Conservation (phyloP, 176 grass and related monocot species). For the Echinochloa phyllopogon region DNA sequence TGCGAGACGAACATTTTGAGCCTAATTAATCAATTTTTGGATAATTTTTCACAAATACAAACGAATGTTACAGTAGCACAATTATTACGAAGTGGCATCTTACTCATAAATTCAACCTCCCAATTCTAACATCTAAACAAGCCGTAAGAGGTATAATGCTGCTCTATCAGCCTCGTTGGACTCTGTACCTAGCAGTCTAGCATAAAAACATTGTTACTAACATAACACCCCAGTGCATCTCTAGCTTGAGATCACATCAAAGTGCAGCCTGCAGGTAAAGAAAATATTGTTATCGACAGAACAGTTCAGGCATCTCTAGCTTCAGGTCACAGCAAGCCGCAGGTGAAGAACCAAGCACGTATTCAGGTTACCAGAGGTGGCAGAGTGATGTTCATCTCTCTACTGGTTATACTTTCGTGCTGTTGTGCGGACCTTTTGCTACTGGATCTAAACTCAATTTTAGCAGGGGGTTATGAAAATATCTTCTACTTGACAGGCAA, state of each 20-base stretch:
- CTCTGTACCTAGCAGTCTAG: conserved; percentile 76
- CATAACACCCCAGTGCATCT: conserved; percentile 72
- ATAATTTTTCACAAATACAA: no score
- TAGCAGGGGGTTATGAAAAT: conserved; percentile 60
- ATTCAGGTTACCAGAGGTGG: conserved; percentile 48
- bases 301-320: conserved; percentile 76
- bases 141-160: conserved; percentile 70
- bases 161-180: conserved; percentile 67
- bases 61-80: no score
- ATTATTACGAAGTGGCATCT: no score
- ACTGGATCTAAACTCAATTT: conserved; percentile 55
- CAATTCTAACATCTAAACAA: no score
- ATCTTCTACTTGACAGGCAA: conserved; percentile 29
- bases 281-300: conserved; percentile 64
- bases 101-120: no score
- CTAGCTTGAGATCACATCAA: conserved; percentile 79
- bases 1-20: no score
- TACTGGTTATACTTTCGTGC: conserved; percentile 67
- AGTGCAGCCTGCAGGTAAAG: conserved; percentile 9
- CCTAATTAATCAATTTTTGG: no score
- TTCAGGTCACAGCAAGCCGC: conserved; percentile 61
- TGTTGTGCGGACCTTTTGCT: conserved; percentile 66
- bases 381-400: conserved; percentile 60
- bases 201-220: conserved; percentile 67
- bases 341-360: conserved; percentile 42